Evolutionary conservation across 192 early-diverging fungal genomes (phyloP).

Genomic region (Coemansia sp.): DNA sequence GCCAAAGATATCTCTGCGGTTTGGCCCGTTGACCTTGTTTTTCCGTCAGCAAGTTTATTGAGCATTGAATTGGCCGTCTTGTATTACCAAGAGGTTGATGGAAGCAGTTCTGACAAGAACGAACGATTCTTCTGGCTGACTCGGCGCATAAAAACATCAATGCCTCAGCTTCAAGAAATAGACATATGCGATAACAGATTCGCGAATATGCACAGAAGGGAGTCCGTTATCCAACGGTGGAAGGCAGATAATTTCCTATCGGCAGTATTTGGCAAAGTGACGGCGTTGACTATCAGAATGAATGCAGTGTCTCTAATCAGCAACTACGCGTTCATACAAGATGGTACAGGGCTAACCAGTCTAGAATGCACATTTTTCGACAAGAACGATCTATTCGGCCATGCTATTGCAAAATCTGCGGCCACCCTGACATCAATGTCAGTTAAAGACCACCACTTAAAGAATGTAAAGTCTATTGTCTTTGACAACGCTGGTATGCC

Average conservation of each 20-base stretch:
- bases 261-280: background rate
- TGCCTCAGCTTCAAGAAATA: background rate
- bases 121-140: background rate
- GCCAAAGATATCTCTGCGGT: background rate
- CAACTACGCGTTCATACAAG: background rate
- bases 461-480: background rate
- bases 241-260: background rate
- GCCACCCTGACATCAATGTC: background rate
- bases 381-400: background rate
- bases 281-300: background rate
- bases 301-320: background rate
- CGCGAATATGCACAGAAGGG: background rate
- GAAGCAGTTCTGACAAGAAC: background rate
- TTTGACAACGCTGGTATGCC: background rate
- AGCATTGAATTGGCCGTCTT: background rate
- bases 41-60: background rate
- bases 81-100: background rate
- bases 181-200: background rate
- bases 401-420: background rate
- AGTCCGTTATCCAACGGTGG: background rate
- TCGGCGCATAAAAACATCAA: background rate
- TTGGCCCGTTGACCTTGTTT: background rate
- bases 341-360: background rate
- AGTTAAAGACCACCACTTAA: background rate
- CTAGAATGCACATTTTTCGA: background rate